Percentiles rank a stretch among this genome's conserved stretches.
Evolutionary conservation across 345 rosid genomes (phyloP).

Genomic region (Camelina laxa): DNA sequence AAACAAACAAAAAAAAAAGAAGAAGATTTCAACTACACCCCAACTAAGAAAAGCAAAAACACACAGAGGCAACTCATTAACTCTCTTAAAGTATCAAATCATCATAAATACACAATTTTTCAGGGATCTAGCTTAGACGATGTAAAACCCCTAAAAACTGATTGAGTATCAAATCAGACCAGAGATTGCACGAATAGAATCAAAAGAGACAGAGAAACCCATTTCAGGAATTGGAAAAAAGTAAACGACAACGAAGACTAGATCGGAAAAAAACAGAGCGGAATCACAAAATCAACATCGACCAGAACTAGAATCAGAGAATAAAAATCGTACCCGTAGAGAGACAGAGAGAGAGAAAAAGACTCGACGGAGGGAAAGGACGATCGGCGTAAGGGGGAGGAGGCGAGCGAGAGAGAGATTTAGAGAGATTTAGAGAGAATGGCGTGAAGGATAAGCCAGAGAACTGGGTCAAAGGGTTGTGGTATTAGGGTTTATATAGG

Average conservation of each 20-base stretch:
- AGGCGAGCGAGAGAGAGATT: slow-evolving; percentile 24
- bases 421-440: slow-evolving; percentile 30
- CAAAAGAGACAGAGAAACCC: background rate
- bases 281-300: background rate
- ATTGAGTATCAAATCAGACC: background rate
- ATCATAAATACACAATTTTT: background rate
- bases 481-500: slow-evolving; percentile 19
- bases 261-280: background rate
- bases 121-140: background rate
- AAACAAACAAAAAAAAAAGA: background rate
- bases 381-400: slow-evolving; percentile 32
- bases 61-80: slow-evolving; percentile 6
- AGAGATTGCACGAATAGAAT: background rate
- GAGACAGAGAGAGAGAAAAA: background rate
- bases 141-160: background rate
- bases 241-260: slow-evolving; percentile 1
- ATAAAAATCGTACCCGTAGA: slow-evolving; percentile 25
- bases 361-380: slow-evolving; percentile 11
- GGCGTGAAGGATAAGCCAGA: slow-evolving; percentile 43
- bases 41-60: slow-evolving; percentile 13
- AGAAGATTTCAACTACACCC: slow-evolving; percentile 28
- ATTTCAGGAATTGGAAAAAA: background rate
- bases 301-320: slow-evolving; percentile 2
- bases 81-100: background rate
- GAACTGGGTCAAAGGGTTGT: background rate